These are phyloP conservation scores for Zopfochytrium polystomum DNA, from an alignment of 371 early-diverging fungal genomes.

Conservation along the genomic window DNA sequence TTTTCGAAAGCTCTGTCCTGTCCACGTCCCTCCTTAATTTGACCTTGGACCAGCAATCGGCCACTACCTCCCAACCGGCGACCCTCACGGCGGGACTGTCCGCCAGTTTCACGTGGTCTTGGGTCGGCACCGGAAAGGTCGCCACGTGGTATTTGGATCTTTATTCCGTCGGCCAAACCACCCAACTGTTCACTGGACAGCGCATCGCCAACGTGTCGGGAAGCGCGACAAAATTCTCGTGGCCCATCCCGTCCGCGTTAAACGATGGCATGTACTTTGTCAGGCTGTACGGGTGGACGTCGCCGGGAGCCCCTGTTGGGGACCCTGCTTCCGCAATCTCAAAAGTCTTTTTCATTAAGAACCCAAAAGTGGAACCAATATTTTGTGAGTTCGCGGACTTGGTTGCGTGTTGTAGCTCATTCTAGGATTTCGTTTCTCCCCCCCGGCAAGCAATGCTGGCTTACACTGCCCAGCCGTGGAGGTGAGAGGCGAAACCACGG, in stretches of 20 bases:
- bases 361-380: slow-evolving; percentile 1
- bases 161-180: neutral
- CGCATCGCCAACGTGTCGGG: neutral
- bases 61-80: neutral
- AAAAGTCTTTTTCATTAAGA: slow-evolving; percentile 9
- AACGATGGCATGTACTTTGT: slow-evolving; percentile 9
- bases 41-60: neutral
- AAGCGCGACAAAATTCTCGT: neutral
- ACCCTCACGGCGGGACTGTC: neutral
- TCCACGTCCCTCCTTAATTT: slow-evolving; percentile 4
- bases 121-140: neutral
- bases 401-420: neutral
- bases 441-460: slow-evolving; percentile 4
- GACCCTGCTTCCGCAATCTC: slow-evolving; percentile 9
- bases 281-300: slow-evolving; percentile 6
- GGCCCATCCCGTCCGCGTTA: neutral
- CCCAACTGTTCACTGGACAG: neutral
- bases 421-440: neutral
- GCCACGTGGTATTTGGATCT: slow-evolving; percentile 13
- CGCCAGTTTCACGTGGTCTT: slow-evolving; percentile 8
- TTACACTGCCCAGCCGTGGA: slow-evolving; percentile 11
- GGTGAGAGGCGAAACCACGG: neutral
- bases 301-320: neutral
- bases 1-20: slow-evolving; percentile 12
- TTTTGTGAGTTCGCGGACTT: slow-evolving; percentile 9